Base-by-base conservation (phyloP, 257 asterid species). In the Nicotiana tomentosiformis region DNA sequence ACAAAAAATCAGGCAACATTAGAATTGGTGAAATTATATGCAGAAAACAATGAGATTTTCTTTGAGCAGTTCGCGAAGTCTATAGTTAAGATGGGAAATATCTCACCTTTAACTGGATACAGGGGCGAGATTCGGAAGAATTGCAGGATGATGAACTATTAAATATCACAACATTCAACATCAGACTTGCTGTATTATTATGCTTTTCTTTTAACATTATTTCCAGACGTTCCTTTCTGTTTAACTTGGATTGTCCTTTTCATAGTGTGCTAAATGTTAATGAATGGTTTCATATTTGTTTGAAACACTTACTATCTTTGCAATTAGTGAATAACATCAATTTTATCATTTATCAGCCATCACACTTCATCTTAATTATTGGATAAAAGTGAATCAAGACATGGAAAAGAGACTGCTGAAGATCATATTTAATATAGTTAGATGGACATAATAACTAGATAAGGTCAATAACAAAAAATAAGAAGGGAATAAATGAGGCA, bases 61-160 rank as follows among this genome's bases (percentile, higher is more conserved):
- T 91, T 95, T 16, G 78, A 92, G 84, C 98, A 93, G 51, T 95
- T 95, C 67, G 95, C 98, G 0, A 83, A 82, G 65, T 93, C 98
- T 9, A 95, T 95, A 92, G 83, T 93, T 9, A 95, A 92, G 85
- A 93, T 95, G 98, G 96, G 94, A n/a, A 95, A 93, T 81, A 90
- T 93, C 56, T 87, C 95, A 18, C 98, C 98, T 4, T 90, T 91
- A 90, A 95, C 95, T 0, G 97, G 95, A 4, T 43, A 8, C 10
- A 86, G 78, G 77, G 98, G 98, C 82, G 98, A 95, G 84, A 86
- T 95, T 56, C 87, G 98, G 83, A 91, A 85, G 84, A 85, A 86
- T 33, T 95, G 98, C 88, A 91, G 98, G 78, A 92, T 65, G 89
- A 84, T 90, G 33, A 94, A 93, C 78, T 82, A 55, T 51, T 74